These are phyloP conservation scores for Pleurotus salmoneostramineus DNA, from an alignment of 768 basidiomycete genomes.

Conservation along the genomic window DNA sequence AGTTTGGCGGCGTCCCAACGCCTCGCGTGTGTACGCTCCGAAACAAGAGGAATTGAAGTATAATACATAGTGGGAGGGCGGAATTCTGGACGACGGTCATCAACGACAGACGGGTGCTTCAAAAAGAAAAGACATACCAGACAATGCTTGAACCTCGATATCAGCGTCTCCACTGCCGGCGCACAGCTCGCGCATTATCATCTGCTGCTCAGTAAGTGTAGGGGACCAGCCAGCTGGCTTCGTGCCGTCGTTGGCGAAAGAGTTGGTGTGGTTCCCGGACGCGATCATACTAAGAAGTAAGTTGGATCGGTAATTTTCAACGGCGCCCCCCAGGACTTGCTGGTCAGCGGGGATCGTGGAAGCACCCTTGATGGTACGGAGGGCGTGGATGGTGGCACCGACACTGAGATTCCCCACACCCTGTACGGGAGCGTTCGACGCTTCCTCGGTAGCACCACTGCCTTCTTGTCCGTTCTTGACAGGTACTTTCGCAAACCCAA, in stretches of 20 bases:
- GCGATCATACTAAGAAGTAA: conserved; percentile 86
- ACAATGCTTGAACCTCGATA: conserved; percentile 77
- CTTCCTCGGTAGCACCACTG: conserved; percentile 56
- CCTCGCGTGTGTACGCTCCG: conserved; percentile 79
- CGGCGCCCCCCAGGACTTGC: conserved; percentile 84
- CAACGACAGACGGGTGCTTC: not conserved
- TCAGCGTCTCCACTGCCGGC: conserved; percentile 75
- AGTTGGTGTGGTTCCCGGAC: conserved; percentile 62
- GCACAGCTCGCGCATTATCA: conserved; percentile 93
- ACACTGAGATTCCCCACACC: conserved; percentile 84
- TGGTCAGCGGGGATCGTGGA: conserved; percentile 89
- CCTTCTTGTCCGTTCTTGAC: conserved; percentile 81
- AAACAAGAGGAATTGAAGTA: conserved; percentile 88
- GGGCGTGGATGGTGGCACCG: conserved; percentile 83
- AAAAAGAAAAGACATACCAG: conserved; percentile 51
- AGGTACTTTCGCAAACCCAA: conserved; percentile 95
- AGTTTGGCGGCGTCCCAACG: conserved; percentile 93
- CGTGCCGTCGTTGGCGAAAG: conserved; percentile 50
- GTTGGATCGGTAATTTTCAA: conserved; percentile 95
- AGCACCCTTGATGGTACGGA: conserved; percentile 88
- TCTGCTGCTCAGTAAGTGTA: conserved; percentile 89
- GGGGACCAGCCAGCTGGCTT: conserved; percentile 68
- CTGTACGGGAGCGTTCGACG: conserved; percentile 62
- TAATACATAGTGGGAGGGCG: conserved; percentile 95
- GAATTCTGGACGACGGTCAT: conserved; percentile 56